Base-by-base conservation (phyloP, 2,329 filamentous ascomycete genomes). In the Cylindrodendrum hubeiense region DNA sequence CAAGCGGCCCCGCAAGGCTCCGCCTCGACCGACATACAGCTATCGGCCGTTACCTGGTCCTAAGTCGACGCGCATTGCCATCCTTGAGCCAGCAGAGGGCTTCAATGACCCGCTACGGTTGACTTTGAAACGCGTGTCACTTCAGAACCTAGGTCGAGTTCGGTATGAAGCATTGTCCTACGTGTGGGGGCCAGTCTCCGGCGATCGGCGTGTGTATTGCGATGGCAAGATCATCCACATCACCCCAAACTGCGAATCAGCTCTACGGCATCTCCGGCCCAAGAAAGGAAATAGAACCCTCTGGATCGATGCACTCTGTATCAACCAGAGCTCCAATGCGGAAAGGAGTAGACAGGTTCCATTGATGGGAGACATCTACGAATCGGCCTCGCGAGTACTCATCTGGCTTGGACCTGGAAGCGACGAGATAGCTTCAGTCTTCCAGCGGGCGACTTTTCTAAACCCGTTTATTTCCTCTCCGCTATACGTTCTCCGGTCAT, bases 361-460 rank as follows among this genome's bases (percentile, higher is more conserved):
- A 2, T 56, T 68, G 24, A 73, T 74, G 67, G 67, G 65, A 0
- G 51, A 60, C 4, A 75, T 75, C 12, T 76, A 74, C 41, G 60
- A 67, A 22, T 55, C 62, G n/a, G 74, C 74, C 17, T 63, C 49
- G 3, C 52, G 66, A 12, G 73, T 74, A 15, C 59, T 73, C 8
- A 67, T 74, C 30, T 73, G 70, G 70, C 63, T 76, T n/a, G 71
- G 73, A 0, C 55, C 63, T 51, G 64, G 65, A 37, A 66, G 47
- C 26, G 30, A 58, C 33, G 44, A 68, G 37, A 64, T 67, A 2
- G 60, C 63, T 19, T 41, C 33, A 10, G 66, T 67, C 1, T 66
- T 67, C 12, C 56, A 41, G 17, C 46, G 53, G 8, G 67, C 56
- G 26, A 65, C 22, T 8, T 37, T 52, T 49, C 19, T 88, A 83